Evolutionary conservation across 176 grass and related monocot species (phyloP).

Genomic region (Cenchrus purpureus): DNA sequence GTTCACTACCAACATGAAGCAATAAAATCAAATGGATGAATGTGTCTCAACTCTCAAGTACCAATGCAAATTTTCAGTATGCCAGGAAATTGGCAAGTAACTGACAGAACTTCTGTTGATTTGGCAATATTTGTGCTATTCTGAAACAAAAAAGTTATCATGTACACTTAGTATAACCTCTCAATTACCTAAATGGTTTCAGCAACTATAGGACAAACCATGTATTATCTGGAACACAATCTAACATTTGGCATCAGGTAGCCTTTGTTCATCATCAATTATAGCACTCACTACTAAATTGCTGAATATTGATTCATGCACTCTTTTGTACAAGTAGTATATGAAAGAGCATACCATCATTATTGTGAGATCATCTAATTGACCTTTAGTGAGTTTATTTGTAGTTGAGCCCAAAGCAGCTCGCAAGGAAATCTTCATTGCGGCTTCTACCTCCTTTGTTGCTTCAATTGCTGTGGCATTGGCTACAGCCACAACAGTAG

Average conservation of each 20-base stretch:
- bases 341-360: constrained; percentile 74
- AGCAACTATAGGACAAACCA: constrained; percentile 2
- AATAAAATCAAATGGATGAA: constrained; percentile 7
- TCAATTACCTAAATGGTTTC: constrained; percentile 2
- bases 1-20: neutral
- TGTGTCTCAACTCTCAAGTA: constrained; percentile 11
- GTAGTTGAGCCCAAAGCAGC: constrained; percentile 63
- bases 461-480: constrained; percentile 89
- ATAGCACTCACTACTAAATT: constrained; percentile 10
- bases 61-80: constrained; percentile 29
- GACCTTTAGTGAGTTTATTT: constrained; percentile 74
- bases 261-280: constrained; percentile 16
- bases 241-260: constrained; percentile 12
- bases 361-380: constrained; percentile 85
- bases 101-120: neutral
- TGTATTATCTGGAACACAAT: constrained; percentile 5
- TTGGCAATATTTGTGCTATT: neutral
- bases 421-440: constrained; percentile 78
- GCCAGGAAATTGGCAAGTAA: neutral
- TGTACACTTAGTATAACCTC: neutral
- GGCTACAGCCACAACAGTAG: constrained; percentile 83
- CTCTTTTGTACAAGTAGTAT: constrained; percentile 12
- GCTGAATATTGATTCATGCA: constrained; percentile 13
- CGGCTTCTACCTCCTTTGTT: constrained; percentile 88
- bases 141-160: neutral